phyloP scores from a whole-genome alignment of 768 basidiomycete species.

The Chiua virens region DNA sequence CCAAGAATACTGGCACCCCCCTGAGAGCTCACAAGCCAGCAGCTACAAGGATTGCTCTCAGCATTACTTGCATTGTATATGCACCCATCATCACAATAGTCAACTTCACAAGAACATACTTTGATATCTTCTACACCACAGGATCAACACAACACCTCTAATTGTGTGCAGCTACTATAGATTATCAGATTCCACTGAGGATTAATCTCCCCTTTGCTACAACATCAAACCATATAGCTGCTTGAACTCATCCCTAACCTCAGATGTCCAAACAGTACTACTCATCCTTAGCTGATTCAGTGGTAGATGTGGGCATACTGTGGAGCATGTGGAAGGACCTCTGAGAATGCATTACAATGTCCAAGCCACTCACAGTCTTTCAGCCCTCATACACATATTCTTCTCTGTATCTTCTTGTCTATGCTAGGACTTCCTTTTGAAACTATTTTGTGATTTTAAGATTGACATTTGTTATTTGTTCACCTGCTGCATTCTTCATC shows the following conservation, averaged over 20 bases:
- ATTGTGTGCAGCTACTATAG: not conserved
- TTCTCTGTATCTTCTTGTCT: not conserved
- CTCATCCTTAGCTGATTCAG: not conserved
- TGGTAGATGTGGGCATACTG: constrained; percentile 16
- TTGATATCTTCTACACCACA: not conserved
- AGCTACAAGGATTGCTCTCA: constrained; percentile 25
- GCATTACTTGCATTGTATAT: constrained; percentile 1
- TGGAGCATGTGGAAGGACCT: constrained; percentile 1
- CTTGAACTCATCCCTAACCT: constrained; percentile 4
- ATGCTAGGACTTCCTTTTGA: too few relatives aligned
- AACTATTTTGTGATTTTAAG: too few relatives aligned
- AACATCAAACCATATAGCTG: not conserved
- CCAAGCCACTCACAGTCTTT: constrained; percentile 15
- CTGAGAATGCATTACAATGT: constrained; percentile 9
- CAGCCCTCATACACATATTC: constrained; percentile 25
- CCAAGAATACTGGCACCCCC: not conserved
- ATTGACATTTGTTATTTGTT: not conserved
- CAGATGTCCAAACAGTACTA: constrained; percentile 5
- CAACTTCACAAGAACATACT: not conserved
- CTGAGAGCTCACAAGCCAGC: constrained; percentile 17
- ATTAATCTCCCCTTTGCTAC: constrained; percentile 7
- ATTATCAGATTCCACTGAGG: constrained; percentile 1
- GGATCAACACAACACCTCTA: not conserved
- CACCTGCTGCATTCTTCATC: not conserved
- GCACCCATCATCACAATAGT: not conserved